A percentile compares a stretch with the other conserved stretches of the same genome.
Evolutionary conservation across 768 basidiomycete genomes (phyloP).

Genomic region (Tephrocybe rancida): DNA sequence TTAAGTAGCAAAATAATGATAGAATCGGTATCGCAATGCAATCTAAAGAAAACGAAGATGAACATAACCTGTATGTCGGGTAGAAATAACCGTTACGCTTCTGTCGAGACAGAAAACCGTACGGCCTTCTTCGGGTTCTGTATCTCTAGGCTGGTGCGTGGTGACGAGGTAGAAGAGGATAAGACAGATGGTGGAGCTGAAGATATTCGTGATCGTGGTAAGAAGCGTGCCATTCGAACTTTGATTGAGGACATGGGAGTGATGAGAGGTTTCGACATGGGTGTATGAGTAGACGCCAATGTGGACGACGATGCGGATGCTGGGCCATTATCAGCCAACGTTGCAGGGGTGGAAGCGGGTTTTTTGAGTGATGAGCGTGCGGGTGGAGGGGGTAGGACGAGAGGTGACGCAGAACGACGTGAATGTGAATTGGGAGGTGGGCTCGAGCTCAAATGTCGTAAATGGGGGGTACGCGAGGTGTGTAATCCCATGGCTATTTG

Average conservation of each 20-base stretch:
- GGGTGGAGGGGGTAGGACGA: slow-evolving; percentile 54
- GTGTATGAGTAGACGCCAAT: slow-evolving; percentile 41
- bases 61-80: neutral
- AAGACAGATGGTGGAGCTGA: slow-evolving; percentile 38
- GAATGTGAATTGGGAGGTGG: slow-evolving; percentile 31
- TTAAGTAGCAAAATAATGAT: no score
- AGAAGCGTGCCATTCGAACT: slow-evolving; percentile 53
- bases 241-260: slow-evolving; percentile 29
- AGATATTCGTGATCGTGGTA: slow-evolving; percentile 43
- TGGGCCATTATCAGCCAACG: slow-evolving; percentile 36
- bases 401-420: slow-evolving; percentile 31
- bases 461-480: slow-evolving; percentile 73
- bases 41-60: neutral
- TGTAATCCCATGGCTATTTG: slow-evolving; percentile 85
- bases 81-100: slow-evolving; percentile 3
- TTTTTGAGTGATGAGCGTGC: slow-evolving; percentile 70
- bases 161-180: slow-evolving; percentile 36
- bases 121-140: slow-evolving; percentile 57
- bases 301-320: slow-evolving; percentile 54
- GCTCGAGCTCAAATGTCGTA: slow-evolving; percentile 44
- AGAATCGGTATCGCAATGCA: slow-evolving; percentile 16
- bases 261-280: slow-evolving; percentile 20
- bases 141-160: slow-evolving; percentile 38
- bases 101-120: slow-evolving; percentile 46
- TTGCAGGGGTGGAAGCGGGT: slow-evolving; percentile 36